Evolutionary conservation across 495 filamentous ascomycete species (phyloP).

Genomic region (Hyaloscypha hepaticicola): DNA sequence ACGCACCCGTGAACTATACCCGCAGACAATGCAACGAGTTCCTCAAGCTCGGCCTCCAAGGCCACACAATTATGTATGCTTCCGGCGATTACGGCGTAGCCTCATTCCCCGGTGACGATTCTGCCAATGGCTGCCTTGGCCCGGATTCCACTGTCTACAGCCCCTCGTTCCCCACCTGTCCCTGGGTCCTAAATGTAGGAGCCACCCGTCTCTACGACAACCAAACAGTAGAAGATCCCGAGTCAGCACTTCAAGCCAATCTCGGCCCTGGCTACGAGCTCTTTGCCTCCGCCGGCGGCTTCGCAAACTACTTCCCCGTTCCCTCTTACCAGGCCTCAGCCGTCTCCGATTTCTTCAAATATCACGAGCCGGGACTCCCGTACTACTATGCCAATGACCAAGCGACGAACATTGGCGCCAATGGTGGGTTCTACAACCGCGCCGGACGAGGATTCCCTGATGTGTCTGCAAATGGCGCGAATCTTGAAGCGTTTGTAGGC

Average conservation of each 20-base stretch:
- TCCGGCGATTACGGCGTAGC: conserved; percentile 46
- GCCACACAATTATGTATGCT: conserved; percentile 40
- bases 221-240: conserved; percentile 36
- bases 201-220: conserved; percentile 38
- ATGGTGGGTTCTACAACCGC: conserved; percentile 38
- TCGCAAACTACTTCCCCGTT: conserved; percentile 44
- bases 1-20: conserved; percentile 21
- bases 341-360: conserved; percentile 28
- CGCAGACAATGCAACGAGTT: conserved; percentile 29
- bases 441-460: conserved; percentile 41
- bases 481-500: conserved; percentile 33
- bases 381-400: conserved; percentile 41
- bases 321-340: conserved; percentile 40
- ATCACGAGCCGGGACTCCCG: conserved; percentile 28
- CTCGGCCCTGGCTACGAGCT: conserved; percentile 18
- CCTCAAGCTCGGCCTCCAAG: conserved; percentile 46
- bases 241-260: conserved; percentile 36
- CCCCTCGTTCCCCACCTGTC: conserved; percentile 45
- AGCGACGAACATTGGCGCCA: conserved; percentile 26
- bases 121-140: conserved; percentile 25
- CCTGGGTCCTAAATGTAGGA: conserved; percentile 49
- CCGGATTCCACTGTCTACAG: conserved; percentile 35
- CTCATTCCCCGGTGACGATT: conserved; percentile 36
- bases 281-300: conserved; percentile 47
- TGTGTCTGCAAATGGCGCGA: conserved; percentile 36